phyloP scores from a whole-genome alignment of 129 eudicot species.

The Gnaphalium uliginosum region DNA sequence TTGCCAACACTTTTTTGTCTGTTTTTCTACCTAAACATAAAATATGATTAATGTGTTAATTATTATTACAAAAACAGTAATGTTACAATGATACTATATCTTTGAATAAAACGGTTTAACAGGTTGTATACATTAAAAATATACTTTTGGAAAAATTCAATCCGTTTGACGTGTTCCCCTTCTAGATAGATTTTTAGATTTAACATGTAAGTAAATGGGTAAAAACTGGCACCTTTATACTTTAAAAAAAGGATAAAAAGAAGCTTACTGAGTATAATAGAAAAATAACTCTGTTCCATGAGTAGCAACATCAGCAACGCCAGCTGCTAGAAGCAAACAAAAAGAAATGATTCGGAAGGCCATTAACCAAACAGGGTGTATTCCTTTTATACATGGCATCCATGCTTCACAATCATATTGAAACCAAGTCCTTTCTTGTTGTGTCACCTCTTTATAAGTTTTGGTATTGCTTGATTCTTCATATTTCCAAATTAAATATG shows the following conservation, averaged over 20 bases:
- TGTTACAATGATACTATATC: not conserved
- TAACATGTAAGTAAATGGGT: not conserved
- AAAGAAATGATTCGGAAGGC: slow-evolving; percentile 64
- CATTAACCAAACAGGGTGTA: slow-evolving; percentile 66
- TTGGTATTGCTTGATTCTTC: slow-evolving; percentile 35
- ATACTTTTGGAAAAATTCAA: not conserved
- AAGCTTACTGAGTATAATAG: slow-evolving; percentile 87
- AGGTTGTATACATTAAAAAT: not conserved
- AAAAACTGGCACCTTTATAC: too few species aligned
- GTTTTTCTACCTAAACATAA: not conserved
- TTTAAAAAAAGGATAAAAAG: not conserved
- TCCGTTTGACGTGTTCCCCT: not conserved
- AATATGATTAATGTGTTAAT: not conserved
- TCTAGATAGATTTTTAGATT: not conserved
- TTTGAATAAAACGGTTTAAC: not conserved
- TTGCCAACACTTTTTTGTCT: not conserved
- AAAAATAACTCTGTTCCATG: slow-evolving; percentile 57
- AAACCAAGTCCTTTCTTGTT: slow-evolving; percentile 34
- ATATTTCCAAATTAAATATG: slow-evolving; percentile 57
- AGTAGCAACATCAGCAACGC: slow-evolving; percentile 48
- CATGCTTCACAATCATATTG: slow-evolving; percentile 57
- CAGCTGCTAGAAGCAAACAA: slow-evolving; percentile 48
- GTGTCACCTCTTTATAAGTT: not conserved
- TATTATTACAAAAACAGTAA: not conserved
- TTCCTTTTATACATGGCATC: slow-evolving; percentile 70